These are phyloP conservation scores for Bacidia gigantensis DNA, from an alignment of 495 filamentous ascomycete species.

Conservation along the genomic window DNA sequence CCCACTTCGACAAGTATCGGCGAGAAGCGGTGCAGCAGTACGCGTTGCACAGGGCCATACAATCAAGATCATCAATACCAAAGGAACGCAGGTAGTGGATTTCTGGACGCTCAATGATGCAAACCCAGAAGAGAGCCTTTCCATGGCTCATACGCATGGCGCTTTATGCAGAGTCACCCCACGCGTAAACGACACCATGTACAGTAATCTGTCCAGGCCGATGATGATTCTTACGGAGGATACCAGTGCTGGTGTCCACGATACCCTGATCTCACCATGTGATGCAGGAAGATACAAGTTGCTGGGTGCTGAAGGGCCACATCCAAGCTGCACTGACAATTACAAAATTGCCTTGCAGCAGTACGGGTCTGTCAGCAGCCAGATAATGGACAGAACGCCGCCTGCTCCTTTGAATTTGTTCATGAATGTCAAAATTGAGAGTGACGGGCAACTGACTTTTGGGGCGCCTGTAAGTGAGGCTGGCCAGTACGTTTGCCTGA, in stretches of 20 bases:
- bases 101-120: constrained; percentile 30
- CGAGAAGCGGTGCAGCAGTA: constrained; percentile 30
- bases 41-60: constrained; percentile 25
- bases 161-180: constrained; percentile 20
- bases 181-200: constrained; percentile 23
- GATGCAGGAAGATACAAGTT: constrained; percentile 26
- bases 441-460: constrained; percentile 22
- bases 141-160: constrained; percentile 31
- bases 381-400: neutral
- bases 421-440: constrained; percentile 32
- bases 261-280: constrained; percentile 30
- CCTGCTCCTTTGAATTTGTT: constrained; percentile 35
- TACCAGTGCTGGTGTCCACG: constrained; percentile 29
- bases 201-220: constrained; percentile 23
- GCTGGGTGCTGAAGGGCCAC: constrained; percentile 22
- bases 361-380: neutral
- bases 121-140: constrained; percentile 19
- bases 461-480: constrained; percentile 23
- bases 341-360: constrained; percentile 23
- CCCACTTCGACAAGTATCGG: constrained; percentile 9
- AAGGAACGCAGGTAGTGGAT: constrained; percentile 39
- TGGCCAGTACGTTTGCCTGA: constrained; percentile 27
- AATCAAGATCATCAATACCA: constrained; percentile 38
- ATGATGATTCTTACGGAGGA: constrained; percentile 28
- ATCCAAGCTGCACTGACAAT: constrained; percentile 33